Evolutionary conservation across 2,329 filamentous ascomycete species (phyloP).

Genomic region (Aspergillus pseudoglaucus): DNA sequence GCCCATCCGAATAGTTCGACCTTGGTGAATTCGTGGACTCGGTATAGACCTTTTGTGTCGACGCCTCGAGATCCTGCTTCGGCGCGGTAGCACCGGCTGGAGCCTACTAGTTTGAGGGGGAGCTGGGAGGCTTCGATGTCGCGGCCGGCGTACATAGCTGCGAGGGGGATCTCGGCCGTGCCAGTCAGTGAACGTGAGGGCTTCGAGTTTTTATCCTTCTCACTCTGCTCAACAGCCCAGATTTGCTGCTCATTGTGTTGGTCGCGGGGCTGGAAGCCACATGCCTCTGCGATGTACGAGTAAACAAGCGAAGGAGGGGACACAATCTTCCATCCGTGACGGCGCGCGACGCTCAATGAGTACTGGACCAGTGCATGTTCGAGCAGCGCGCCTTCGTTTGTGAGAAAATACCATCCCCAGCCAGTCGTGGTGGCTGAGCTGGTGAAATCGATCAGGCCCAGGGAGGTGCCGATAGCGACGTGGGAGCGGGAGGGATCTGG

Average conservation of each 20-base stretch:
- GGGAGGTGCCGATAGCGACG: constrained; percentile 74
- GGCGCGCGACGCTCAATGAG: constrained; percentile 65
- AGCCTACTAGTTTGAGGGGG: constrained; percentile 72
- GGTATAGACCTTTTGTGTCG: constrained; percentile 89
- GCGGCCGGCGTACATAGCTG: constrained; percentile 75
- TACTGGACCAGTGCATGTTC: constrained; percentile 91
- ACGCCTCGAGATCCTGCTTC: constrained; percentile 86
- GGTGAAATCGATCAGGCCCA: constrained; percentile 88
- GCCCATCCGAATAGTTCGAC: constrained; percentile 98
- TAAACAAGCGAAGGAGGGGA: constrained; percentile 88
- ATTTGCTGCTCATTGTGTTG: constrained; percentile 87
- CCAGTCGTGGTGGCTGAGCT: constrained; percentile 74
- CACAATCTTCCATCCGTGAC: constrained; percentile 70
- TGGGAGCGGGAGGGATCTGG: constrained; percentile 55
- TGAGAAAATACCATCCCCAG: constrained; percentile 97
- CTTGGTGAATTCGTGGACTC: constrained; percentile 97
- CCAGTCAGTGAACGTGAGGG: constrained; percentile 72
- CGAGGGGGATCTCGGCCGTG: constrained; percentile 91
- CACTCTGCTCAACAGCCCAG: constrained; percentile 66
- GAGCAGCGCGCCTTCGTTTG: constrained; percentile 86
- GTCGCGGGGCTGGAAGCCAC: constrained; percentile 91
- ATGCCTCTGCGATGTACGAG: constrained; percentile 79
- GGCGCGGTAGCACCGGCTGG: constrained; percentile 89
- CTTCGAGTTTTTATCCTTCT: constrained; percentile 53
- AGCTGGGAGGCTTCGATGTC: constrained; percentile 60